phyloP scores from a whole-genome alignment of 257 asterid species.

The Penstemon eatonii region DNA sequence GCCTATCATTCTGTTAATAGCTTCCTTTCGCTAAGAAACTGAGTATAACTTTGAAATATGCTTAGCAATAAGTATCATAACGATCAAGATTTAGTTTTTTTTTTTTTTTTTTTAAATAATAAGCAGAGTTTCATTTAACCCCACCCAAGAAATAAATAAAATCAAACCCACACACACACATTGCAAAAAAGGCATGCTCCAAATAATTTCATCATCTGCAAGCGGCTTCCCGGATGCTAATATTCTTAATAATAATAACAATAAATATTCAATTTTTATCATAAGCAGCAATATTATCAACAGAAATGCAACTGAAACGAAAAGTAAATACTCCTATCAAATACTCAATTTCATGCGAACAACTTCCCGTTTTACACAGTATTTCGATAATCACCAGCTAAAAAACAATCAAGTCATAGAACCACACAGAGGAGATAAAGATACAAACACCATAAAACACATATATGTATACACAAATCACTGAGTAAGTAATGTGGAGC shows the following conservation, averaged over 20 bases:
- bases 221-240: too few species aligned
- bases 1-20: neutral
- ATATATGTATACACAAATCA: neutral
- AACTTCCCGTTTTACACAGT: neutral
- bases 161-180: neutral
- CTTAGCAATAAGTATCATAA: neutral
- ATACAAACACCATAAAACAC: neutral
- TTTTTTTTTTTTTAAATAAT: neutral
- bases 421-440: constrained; percentile 9
- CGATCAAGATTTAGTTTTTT: neutral
- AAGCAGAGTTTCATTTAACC: neutral
- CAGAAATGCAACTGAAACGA: constrained; percentile 1
- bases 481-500: constrained; percentile 6
- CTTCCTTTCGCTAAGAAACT: neutral
- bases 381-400: neutral
- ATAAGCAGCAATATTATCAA: neutral
- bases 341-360: constrained; percentile 3
- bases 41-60: too few species aligned
- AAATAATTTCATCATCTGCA: neutral
- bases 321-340: constrained; percentile 1
- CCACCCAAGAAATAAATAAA: neutral
- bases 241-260: too few species aligned
- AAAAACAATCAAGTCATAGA: constrained; percentile 9
- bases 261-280: neutral
- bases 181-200: neutral